Base-by-base conservation (phyloP, 345 rosid genomes). In the Hibiscus tridactylites region DNA sequence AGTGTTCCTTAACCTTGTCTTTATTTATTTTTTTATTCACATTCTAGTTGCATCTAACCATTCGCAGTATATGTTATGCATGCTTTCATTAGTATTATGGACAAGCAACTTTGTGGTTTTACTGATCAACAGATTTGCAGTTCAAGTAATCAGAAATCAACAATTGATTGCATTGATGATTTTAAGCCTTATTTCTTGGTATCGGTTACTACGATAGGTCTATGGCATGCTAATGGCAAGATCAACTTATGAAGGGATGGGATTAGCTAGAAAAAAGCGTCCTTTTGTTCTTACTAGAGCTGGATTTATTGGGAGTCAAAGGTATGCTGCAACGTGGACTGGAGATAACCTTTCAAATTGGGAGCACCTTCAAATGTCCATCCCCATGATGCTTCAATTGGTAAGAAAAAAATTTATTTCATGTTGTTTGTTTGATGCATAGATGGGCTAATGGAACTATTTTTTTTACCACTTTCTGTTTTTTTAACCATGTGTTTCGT, bases 221-320 rank as follows among this genome's bases (percentile, higher is more conserved):
- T 91, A 93, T 70, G 97, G 96, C 80, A 81, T 86, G 89, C 81
- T 91, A 78, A 93, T 93, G 98, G 97, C 96, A 73, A 91, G 91
- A 73, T 88, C 96, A 60, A 91, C 96, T 61, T 88, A 78, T 74
- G 97, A 93, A 79, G 97, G 98, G 76, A 88, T 89, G 91, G 77
- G 82, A 81, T 83, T 85, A 79, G 91, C 92, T 73, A 68, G 81
- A 81, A 83, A 81, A 68, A 91, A 86, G 81, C 89, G 94, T 46
- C 97, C 98, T 35, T 93, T 93, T 79, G 98, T 93, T 62, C 90
- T 93, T 71, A 89, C 98, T n/a, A 86, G 97, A 69, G 98, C 98
- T 81, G 97, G 98, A 80, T 93, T 89, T 69, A 74, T 86, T 58
- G 96, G 97, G 72, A 89, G 94, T 73, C 96, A 93, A 75, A 88